phyloP scores from a whole-genome alignment of 202 grass and related monocot genomes.

The Setaria viridis region DNA sequence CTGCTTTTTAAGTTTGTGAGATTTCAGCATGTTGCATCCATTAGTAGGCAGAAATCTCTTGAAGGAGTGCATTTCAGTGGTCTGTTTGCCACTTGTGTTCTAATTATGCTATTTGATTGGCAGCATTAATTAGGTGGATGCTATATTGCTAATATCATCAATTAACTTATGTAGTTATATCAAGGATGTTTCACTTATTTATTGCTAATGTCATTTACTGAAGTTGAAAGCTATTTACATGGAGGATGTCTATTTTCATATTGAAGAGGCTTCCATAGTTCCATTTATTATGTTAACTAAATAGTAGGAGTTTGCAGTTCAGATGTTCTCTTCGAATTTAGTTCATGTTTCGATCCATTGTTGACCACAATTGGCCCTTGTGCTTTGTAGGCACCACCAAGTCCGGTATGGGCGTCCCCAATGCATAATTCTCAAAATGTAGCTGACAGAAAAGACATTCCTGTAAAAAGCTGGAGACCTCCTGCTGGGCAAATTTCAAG shows the following conservation, averaged over 20 bases:
- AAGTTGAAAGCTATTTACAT: slow-evolving; percentile 25
- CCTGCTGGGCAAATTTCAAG: slow-evolving; percentile 73
- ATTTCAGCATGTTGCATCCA: slow-evolving; percentile 24
- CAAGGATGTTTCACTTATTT: slow-evolving; percentile 28
- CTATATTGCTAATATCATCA: slow-evolving; percentile 28
- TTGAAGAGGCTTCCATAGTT: neutral
- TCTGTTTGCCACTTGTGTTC: slow-evolving; percentile 11
- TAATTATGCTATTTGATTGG: slow-evolving; percentile 42
- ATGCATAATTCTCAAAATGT: slow-evolving; percentile 59
- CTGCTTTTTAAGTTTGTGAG: neutral
- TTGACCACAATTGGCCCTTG: slow-evolving; percentile 9
- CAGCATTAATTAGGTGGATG: slow-evolving; percentile 41
- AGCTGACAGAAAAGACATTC: slow-evolving; percentile 66
- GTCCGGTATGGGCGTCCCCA: slow-evolving; percentile 60
- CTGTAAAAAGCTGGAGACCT: slow-evolving; percentile 75
- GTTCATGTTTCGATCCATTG: slow-evolving; percentile 20
- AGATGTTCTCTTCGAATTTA: slow-evolving; percentile 16
- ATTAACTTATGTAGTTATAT: slow-evolving; percentile 21
- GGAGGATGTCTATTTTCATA: slow-evolving; percentile 7
- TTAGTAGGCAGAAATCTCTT: slow-evolving; percentile 11
- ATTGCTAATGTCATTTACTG: slow-evolving; percentile 37
- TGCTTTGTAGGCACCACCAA: slow-evolving; percentile 68
- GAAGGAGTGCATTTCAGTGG: neutral
- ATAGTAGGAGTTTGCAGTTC: slow-evolving; percentile 15
- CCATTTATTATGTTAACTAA: slow-evolving; percentile 37